These are phyloP conservation scores for Curvularia hawaiiensis DNA, from an alignment of 2,329 filamentous ascomycete species.

Conservation along the genomic window DNA sequence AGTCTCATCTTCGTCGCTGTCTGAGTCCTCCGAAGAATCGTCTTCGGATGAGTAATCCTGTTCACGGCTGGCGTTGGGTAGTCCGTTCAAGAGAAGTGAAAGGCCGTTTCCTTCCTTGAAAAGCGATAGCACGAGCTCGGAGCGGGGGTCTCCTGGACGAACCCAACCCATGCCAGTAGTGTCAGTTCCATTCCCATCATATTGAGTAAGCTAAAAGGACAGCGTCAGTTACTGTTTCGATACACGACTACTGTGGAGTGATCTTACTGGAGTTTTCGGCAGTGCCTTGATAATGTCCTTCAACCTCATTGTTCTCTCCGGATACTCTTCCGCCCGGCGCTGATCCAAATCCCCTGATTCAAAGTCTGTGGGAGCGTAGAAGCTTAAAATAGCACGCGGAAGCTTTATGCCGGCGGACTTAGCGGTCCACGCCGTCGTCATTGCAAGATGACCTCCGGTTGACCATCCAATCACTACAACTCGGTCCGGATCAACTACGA, in stretches of 20 bases:
- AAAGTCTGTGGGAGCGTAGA: conserved; percentile 51
- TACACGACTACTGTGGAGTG: background rate
- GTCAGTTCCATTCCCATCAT: conserved; percentile 9
- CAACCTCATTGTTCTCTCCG: conserved; percentile 4
- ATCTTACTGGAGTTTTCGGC: conserved; percentile 6
- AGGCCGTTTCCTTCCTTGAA: conserved; percentile 18
- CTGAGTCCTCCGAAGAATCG: background rate
- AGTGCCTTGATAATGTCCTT: conserved; percentile 12
- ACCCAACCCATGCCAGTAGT: conserved; percentile 11
- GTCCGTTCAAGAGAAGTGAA: conserved; percentile 16
- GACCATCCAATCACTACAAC: conserved; percentile 58
- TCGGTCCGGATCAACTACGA: conserved; percentile 29
- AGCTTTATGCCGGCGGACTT: conserved; percentile 35
- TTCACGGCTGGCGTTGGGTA: conserved; percentile 7
- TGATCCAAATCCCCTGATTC: background rate
- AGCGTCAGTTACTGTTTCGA: background rate
- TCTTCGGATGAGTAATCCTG: background rate
- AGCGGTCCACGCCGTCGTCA: conserved; percentile 51
- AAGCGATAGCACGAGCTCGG: conserved; percentile 14
- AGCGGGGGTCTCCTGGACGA: conserved; percentile 18
- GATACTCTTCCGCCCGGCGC: conserved; percentile 4
- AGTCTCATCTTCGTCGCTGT: background rate
- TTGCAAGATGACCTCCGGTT: conserved; percentile 54
- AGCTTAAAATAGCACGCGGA: conserved; percentile 52
- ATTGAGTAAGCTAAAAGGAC: conserved; percentile 8